phyloP scores from a whole-genome alignment of 345 rosid species.

The Theobroma cacao region DNA sequence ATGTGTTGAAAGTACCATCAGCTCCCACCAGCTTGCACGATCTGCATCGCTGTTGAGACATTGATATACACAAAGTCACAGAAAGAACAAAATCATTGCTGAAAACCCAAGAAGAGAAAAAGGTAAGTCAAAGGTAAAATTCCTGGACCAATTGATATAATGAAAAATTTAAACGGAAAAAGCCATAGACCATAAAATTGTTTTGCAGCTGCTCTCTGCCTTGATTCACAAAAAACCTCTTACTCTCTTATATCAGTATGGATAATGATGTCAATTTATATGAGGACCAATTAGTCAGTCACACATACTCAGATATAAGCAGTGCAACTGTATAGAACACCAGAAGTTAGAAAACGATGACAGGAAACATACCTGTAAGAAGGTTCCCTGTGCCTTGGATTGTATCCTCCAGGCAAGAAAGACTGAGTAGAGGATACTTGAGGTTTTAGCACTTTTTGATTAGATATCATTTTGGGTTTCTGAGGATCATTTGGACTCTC shows the following conservation, averaged over 20 bases:
- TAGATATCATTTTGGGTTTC: constrained; percentile 27
- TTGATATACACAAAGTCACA: constrained; percentile 2
- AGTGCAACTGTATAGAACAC: background rate
- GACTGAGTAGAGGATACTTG: constrained; percentile 26
- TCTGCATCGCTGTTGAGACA: constrained; percentile 71
- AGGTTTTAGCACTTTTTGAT: constrained; percentile 25
- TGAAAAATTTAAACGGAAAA: background rate
- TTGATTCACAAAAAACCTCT: background rate
- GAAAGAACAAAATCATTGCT: background rate
- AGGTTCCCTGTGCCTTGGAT: constrained; percentile 96
- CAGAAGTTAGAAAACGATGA: background rate
- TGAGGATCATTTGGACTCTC: constrained; percentile 30
- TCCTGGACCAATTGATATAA: background rate
- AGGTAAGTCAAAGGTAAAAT: background rate
- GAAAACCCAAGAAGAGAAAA: background rate
- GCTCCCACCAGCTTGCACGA: constrained; percentile 90
- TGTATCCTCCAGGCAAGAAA: constrained; percentile 76
- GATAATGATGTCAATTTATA: background rate
- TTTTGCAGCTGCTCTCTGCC: background rate
- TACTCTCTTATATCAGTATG: background rate
- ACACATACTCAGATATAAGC: background rate
- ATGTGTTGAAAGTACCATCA: constrained; percentile 79
- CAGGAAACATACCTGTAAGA: constrained; percentile 57
- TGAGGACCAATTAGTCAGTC: background rate
- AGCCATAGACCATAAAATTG: background rate